Percentiles rank a stretch among this genome's conserved stretches.
phyloP scores from a whole-genome alignment of 164 flowering plant genomes.

The Chimonanthus salicifolius region DNA sequence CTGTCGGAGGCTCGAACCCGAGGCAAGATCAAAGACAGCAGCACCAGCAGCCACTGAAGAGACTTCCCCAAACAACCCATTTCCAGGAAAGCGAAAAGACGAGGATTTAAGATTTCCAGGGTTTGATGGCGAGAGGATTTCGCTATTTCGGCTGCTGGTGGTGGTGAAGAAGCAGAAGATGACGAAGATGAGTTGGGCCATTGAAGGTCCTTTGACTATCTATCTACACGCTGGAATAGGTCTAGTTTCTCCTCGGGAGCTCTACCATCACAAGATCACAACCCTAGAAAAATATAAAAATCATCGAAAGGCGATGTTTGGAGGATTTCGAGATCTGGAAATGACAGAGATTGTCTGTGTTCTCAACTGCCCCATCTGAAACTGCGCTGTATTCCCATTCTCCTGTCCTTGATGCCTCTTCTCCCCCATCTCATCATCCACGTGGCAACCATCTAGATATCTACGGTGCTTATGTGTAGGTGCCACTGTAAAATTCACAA shows the following conservation, averaged over 20 bases:
- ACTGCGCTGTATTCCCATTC: neutral
- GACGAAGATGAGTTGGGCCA: neutral
- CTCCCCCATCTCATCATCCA: too few species aligned
- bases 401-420: neutral
- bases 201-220: constrained; percentile 7
- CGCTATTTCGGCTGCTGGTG: neutral
- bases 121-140: neutral
- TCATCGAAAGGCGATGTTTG: neutral
- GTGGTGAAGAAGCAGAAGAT: neutral
- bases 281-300: constrained; percentile 9
- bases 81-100: neutral
- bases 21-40: constrained; percentile 17
- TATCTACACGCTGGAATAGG: neutral
- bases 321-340: constrained; percentile 1
- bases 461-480: too few species aligned
- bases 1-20: constrained; percentile 33
- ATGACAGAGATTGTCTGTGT: constrained; percentile 11
- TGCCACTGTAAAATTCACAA: too few species aligned
- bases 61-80: constrained; percentile 1
- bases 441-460: too few species aligned
- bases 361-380: neutral
- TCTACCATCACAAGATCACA: neutral
- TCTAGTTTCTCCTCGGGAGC: neutral
- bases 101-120: neutral
- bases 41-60: neutral